phyloP scores from a whole-genome alignment of 73 alveolate species.

The Paramecium biaurelia region DNA sequence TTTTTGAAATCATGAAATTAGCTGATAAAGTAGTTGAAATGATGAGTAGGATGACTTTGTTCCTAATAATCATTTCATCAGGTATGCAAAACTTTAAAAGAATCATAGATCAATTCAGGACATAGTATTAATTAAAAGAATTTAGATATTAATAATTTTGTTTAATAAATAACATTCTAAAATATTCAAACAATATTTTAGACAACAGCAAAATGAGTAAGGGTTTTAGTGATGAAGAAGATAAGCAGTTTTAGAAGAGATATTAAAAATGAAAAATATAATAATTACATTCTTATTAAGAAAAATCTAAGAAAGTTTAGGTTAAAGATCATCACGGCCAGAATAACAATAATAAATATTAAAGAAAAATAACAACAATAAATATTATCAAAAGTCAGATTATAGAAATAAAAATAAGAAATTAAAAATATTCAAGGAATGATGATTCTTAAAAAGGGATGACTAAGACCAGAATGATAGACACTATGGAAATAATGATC shows the following conservation, averaged over 20 bases:
- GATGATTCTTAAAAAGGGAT: background rate
- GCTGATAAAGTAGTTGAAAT: slow-evolving; percentile 11
- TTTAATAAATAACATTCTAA: background rate
- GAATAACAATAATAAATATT: background rate
- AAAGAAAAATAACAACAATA: background rate
- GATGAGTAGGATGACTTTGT: background rate
- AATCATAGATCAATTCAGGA: background rate
- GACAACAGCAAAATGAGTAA: background rate
- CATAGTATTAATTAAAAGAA: background rate
- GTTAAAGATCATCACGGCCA: background rate
- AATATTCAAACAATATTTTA: background rate
- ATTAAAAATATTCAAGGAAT: background rate
- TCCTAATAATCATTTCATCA: background rate
- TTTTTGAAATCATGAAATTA: slow-evolving; percentile 17
- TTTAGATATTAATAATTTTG: background rate
- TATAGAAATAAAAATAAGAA: background rate
- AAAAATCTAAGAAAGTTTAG: background rate
- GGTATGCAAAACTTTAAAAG: background rate
- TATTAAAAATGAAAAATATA: background rate
- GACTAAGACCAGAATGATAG: background rate
- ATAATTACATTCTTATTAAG: background rate
- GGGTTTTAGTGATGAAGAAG: background rate
- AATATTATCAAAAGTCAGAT: background rate
- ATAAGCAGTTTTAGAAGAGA: background rate
- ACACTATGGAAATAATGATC: background rate